phyloP scores from a whole-genome alignment of 169 alveolate genomes.

The Cryptosporidium sp. region DNA sequence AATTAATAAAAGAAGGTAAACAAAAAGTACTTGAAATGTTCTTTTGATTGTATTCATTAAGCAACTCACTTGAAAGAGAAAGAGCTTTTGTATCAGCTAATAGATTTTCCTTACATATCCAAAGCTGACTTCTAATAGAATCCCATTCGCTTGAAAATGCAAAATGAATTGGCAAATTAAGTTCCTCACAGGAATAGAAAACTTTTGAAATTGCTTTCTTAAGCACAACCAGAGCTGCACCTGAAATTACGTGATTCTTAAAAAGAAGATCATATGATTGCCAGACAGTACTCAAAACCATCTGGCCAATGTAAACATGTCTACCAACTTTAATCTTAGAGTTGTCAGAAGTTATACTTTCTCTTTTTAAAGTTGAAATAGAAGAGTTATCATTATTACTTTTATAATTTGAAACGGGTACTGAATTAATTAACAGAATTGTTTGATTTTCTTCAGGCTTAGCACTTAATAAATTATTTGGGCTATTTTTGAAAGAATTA shows the following conservation, averaged over 20 bases:
- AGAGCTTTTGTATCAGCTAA: background rate
- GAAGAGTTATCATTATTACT: conserved; percentile 34
- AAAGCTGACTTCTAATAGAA: conserved; percentile 44
- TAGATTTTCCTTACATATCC: conserved; percentile 40
- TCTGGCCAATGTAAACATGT: conserved; percentile 65
- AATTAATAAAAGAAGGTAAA: conserved; percentile 27
- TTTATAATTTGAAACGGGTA: background rate
- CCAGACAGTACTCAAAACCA: conserved; percentile 72
- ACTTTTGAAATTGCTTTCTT: conserved; percentile 62
- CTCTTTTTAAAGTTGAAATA: conserved; percentile 39
- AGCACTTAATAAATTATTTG: background rate
- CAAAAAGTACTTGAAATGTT: background rate
- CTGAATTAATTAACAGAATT: conserved; percentile 16
- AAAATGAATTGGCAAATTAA: conserved; percentile 59
- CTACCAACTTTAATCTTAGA: conserved; percentile 44
- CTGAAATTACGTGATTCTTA: conserved; percentile 64
- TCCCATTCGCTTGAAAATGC: conserved; percentile 70
- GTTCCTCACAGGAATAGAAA: conserved; percentile 63
- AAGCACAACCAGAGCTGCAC: conserved; percentile 69
- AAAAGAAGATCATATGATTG: conserved; percentile 71
- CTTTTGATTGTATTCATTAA: conserved; percentile 8
- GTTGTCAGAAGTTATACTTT: conserved; percentile 37
- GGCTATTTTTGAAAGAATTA: background rate
- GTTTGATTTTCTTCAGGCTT: background rate
- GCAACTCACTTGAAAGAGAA: conserved; percentile 10